Evolutionary conservation across 1,284 basidiomycete species (phyloP).

Genomic region (Phaffia rhodozyma): DNA sequence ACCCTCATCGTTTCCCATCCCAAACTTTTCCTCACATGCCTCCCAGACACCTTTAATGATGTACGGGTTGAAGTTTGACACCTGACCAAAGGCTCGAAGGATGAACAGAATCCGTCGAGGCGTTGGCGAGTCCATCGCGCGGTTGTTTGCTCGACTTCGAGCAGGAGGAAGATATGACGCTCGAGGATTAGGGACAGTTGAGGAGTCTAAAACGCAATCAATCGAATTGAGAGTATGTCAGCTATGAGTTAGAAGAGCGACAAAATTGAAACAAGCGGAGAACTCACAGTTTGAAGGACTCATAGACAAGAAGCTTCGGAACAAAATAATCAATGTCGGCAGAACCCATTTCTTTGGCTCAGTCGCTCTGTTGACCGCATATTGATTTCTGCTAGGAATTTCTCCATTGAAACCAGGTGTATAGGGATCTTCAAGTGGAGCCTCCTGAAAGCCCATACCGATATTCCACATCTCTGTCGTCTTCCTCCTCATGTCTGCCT

Average conservation of each 20-base stretch:
- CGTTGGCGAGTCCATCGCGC: slow-evolving; percentile 21
- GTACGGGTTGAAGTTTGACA: slow-evolving; percentile 25
- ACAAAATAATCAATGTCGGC: slow-evolving; percentile 14
- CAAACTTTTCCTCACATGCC: slow-evolving; percentile 31
- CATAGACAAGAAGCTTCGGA: slow-evolving; percentile 7
- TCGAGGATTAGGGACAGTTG: neutral
- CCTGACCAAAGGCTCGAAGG: slow-evolving; percentile 28
- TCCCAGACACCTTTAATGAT: slow-evolving; percentile 26
- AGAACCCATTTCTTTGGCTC: slow-evolving; percentile 9
- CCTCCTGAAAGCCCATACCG: slow-evolving; percentile 5
- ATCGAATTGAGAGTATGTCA: no score
- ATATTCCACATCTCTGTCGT: slow-evolving; percentile 4
- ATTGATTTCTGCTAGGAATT: slow-evolving; percentile 5
- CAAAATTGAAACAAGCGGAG: no score
- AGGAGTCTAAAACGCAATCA: neutral
- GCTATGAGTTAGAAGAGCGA: no score
- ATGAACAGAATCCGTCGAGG: slow-evolving; percentile 26
- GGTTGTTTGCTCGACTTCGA: neutral
- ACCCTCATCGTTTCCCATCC: slow-evolving; percentile 20
- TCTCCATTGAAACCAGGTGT: slow-evolving; percentile 4
- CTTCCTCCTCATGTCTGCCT: neutral
- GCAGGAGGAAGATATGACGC: slow-evolving; percentile 8
- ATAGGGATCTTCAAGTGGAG: slow-evolving; percentile 5
- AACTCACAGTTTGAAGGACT: neutral
- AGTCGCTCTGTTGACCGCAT: slow-evolving; percentile 12